Base-by-base conservation (phyloP, 2,329 filamentous ascomycete genomes). In the Endocalyx cinctus region DNA sequence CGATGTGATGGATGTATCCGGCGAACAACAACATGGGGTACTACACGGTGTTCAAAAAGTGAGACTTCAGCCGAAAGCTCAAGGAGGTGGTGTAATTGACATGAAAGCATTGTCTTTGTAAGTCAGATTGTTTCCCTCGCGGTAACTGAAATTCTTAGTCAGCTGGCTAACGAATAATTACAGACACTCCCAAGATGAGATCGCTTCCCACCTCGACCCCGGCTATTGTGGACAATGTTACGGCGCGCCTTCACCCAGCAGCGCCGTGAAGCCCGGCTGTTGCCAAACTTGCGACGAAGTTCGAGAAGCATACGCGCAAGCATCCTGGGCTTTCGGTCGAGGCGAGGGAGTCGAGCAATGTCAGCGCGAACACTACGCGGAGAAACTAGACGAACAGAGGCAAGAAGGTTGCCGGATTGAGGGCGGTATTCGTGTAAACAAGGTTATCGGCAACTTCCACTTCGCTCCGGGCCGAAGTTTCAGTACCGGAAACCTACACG, bases 1-100 rank as follows among this genome's bases (percentile, higher is more conserved):
- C 51, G 92, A 98, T 60, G 90, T 98, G 36, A 98, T 98, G 92
- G 92, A 98, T 64, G 90, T 97, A 17, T 95, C 88, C 15, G 92
- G 92, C 43, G 92, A 98, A 63, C 84, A 96, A 56, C 92, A 98
- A 62, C 86, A 89, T 50, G 92, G 90, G 33, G 85, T 98, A 38
- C 82, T 87, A 60, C 88, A 96, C 56, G 92, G 92, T 28, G 79
- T 98, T 42, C 86, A 79, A 64, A 97, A 96, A 67, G 84, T 96
- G 42, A 82, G 92, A 41, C 73, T 98, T 41, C 70, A 75, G 42
- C 70, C 88, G 16, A 70, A 72, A 48, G 68, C 67, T 27, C 81
- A 95, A 50, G 90, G 90, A 25, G 85, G 89, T 42, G 70, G 68
- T 37, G 81, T 81, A 44, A 84, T 94, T 50, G 82, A 88, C 54